These are phyloP conservation scores for Nakazawaea sp. DNA, from an alignment of 805 yeast species.

Conservation along the genomic window DNA sequence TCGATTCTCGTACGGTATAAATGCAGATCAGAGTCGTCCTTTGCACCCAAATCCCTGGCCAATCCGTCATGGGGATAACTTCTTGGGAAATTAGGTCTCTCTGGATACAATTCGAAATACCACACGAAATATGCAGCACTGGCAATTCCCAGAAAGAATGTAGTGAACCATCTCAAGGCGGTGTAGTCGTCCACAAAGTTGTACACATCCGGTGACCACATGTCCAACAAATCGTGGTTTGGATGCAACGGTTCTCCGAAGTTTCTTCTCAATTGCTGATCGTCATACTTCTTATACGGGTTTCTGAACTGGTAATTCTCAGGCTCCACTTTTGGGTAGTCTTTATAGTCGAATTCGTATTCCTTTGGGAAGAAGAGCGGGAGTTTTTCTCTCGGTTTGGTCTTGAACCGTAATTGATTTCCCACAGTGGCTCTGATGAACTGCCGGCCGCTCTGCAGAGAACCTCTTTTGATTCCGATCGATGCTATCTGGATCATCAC, in stretches of 20 bases:
- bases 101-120: slow-evolving; percentile 51
- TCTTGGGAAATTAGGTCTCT: slow-evolving; percentile 70
- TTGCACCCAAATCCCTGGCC: slow-evolving; percentile 68
- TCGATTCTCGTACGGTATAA: slow-evolving; percentile 36
- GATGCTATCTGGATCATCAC: no score
- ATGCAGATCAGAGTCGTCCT: slow-evolving; percentile 33
- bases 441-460: no score
- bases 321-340: slow-evolving; percentile 56
- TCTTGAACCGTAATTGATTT: no score
- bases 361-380: slow-evolving; percentile 24
- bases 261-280: slow-evolving; percentile 76
- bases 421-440: no score
- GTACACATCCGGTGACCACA: slow-evolving; percentile 82
- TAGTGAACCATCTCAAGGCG: slow-evolving; percentile 53
- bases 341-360: slow-evolving; percentile 24
- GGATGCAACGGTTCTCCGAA: slow-evolving; percentile 64
- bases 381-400: no score
- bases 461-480: no score
- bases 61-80: slow-evolving; percentile 71
- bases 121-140: slow-evolving; percentile 34
- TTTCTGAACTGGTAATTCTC: slow-evolving; percentile 58
- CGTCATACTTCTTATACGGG: slow-evolving; percentile 72
- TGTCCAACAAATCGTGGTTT: slow-evolving; percentile 66
- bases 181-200: slow-evolving; percentile 51
- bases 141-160: slow-evolving; percentile 41